Base-by-base conservation (phyloP, 176 grass and related monocot genomes). In the Ensete ventricosum region DNA sequence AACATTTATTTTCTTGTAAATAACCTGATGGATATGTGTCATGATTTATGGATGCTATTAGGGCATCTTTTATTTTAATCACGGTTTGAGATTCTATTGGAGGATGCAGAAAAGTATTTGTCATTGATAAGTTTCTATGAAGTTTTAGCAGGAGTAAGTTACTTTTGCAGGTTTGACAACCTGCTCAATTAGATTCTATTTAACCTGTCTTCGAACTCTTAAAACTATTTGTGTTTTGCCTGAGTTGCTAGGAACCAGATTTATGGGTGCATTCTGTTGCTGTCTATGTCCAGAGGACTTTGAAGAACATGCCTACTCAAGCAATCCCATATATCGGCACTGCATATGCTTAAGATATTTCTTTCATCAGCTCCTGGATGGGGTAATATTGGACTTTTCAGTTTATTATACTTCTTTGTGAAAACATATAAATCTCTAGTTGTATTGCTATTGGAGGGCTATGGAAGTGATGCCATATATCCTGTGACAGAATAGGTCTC, bases 221-320 rank as follows among this genome's bases (percentile, higher is more conserved):
- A 25, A 27, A 25, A 27, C 8, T 27, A 11, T 24, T 65, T 25
- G 23, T 24, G 23, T 26, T 24, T 24, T 65, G 11, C 21, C 63
- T 27, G 23, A 12, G 63, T 65, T 65, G 21, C 21, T 25, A 65
- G 63, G 20, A 65, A 65, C 23, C 25, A 22, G 11, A 25, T 65
- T 65, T 25, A 65, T 65, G 63, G 63, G 63, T 65, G 63, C 63
- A 24, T 25, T 65, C 63, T 65, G 63, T 65, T 65, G 63, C 63
- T 65, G 63, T 25, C 63, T 25, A 22, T 65, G 23, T 27, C 63
- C 63, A 24, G 63, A 65, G 63, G 63, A 65, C 8, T 65, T 65
- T 65, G 63, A 65, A 25, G 63, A 65, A 65, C 13, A 65, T 65
- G 63, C 63, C 23, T 65, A 65, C 21, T 24, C 63, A 24, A 65